Conservation (phyloP, 257 asterid species). For the Solanum pennellii region DNA sequence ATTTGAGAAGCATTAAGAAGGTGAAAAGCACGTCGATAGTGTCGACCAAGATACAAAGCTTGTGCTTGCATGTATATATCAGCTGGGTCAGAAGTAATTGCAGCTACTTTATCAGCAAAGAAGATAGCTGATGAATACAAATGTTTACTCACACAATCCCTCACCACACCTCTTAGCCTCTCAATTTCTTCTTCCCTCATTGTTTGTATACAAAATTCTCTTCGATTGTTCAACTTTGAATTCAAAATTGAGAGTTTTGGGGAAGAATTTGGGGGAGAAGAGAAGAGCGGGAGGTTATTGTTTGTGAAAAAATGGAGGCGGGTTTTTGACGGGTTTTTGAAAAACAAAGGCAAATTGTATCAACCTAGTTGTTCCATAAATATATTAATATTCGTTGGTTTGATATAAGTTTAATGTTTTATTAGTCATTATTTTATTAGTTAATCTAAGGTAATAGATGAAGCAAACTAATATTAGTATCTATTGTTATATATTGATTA, state of each 20-base stretch:
- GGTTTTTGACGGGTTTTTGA: not conserved
- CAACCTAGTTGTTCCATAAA: not conserved
- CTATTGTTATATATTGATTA: not conserved
- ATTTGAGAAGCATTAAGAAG: constrained; percentile 93
- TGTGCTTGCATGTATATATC: constrained; percentile 99
- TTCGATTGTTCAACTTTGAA: not conserved
- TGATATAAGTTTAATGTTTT: not conserved
- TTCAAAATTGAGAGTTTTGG: not conserved
- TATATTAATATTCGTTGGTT: not conserved
- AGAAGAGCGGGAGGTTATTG: not conserved
- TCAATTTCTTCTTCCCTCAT: constrained; percentile 92
- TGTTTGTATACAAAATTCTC: not conserved
- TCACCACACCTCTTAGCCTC: constrained; percentile 81
- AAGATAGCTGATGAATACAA: constrained; percentile 92
- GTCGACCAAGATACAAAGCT: constrained; percentile 91
- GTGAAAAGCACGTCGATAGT: constrained; percentile 93
- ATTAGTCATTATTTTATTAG: too few relatives aligned
- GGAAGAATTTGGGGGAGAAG: not conserved
- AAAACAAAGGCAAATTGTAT: not conserved
- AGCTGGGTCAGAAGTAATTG: constrained; percentile 88
- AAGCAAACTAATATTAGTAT: too few relatives aligned
- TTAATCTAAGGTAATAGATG: not conserved
- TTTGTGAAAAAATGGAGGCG: not conserved
- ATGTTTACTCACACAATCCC: constrained; percentile 97
- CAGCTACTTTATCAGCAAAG: constrained; percentile 98